phyloP scores from a whole-genome alignment of 2,329 filamentous ascomycete genomes.

The Ophiostoma novo-ulmi region DNA sequence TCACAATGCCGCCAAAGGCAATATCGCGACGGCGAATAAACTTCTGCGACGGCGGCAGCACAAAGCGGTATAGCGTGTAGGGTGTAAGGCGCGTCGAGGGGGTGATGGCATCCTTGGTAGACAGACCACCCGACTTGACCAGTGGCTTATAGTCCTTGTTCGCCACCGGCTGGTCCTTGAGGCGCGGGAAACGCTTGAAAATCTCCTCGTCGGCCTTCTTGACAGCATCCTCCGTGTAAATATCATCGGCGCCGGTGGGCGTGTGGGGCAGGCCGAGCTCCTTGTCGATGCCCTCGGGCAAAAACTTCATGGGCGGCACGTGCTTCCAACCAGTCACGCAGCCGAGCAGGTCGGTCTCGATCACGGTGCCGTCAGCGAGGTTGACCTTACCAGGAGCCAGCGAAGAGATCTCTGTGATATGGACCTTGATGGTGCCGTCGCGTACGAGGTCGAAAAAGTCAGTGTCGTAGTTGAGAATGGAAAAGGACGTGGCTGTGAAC shows the following conservation, averaged over 20 bases:
- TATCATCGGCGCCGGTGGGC: constrained; percentile 29
- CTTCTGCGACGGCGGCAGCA: constrained; percentile 39
- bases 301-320: constrained; percentile 48
- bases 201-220: constrained; percentile 49
- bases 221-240: constrained; percentile 39
- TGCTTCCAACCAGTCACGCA: constrained; percentile 58
- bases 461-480: constrained; percentile 56
- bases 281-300: constrained; percentile 42
- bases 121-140: constrained; percentile 37
- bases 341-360: constrained; percentile 49
- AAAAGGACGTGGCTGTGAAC: constrained; percentile 51
- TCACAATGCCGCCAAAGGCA: constrained; percentile 43
- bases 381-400: constrained; percentile 45
- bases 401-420: constrained; percentile 47
- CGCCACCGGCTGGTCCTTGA: constrained; percentile 47
- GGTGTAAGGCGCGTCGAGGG: constrained; percentile 35
- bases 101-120: constrained; percentile 31
- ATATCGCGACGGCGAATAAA: constrained; percentile 40
- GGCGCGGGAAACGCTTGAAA: constrained; percentile 47
- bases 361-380: constrained; percentile 44
- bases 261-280: constrained; percentile 47
- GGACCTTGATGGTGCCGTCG: constrained; percentile 47
- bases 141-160: constrained; percentile 45
- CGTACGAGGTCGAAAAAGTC: constrained; percentile 54
- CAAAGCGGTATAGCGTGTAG: constrained; percentile 44